These are phyloP conservation scores for Beta vulgaris DNA, from an alignment of 148 eudicot genomes.

Conservation along the genomic window DNA sequence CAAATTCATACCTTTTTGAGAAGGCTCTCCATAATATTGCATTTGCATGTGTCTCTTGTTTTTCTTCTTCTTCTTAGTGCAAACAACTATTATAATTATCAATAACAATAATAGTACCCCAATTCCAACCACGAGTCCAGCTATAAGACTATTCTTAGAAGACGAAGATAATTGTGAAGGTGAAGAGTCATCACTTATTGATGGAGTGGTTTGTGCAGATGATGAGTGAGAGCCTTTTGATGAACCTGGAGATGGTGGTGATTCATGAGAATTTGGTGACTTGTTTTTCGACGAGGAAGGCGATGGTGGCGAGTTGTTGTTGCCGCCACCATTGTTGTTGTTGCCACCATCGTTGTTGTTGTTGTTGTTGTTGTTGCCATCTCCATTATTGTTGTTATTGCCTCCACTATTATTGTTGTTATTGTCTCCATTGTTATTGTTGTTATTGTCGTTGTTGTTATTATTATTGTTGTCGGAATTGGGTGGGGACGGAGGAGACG, in stretches of 20 bases:
- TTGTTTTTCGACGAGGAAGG: slow-evolving; percentile 26
- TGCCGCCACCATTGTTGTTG: slow-evolving; percentile 19
- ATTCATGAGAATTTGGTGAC: slow-evolving; percentile 27
- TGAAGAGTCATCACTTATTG: slow-evolving; percentile 18
- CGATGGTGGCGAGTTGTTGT: slow-evolving; percentile 20
- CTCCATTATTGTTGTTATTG: neutral
- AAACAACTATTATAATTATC: slow-evolving; percentile 28
- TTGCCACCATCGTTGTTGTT: neutral
- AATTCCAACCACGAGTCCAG: slow-evolving; percentile 44
- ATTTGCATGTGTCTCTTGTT: slow-evolving; percentile 28
- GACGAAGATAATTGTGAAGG: slow-evolving; percentile 20
- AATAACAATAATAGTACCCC: slow-evolving; percentile 38
- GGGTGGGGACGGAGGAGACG: slow-evolving; percentile 21
- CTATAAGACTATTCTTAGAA: slow-evolving; percentile 26
- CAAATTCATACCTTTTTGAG: slow-evolving; percentile 26
- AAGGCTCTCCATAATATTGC: slow-evolving; percentile 35
- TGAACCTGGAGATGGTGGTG: slow-evolving; percentile 22
- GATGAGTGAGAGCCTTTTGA: slow-evolving; percentile 17
- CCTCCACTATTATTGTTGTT: neutral
- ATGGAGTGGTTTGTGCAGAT: slow-evolving; percentile 26
- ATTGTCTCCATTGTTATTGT: neutral
- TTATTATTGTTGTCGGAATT: slow-evolving; percentile 1
- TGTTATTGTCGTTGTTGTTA: neutral
- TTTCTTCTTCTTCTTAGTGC: slow-evolving; percentile 38
- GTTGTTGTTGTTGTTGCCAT: slow-evolving; percentile 7